These are phyloP conservation scores for Gracilaria vermiculophylla DNA, from an alignment of 23 red algal genomes.

Conservation along the genomic window DNA sequence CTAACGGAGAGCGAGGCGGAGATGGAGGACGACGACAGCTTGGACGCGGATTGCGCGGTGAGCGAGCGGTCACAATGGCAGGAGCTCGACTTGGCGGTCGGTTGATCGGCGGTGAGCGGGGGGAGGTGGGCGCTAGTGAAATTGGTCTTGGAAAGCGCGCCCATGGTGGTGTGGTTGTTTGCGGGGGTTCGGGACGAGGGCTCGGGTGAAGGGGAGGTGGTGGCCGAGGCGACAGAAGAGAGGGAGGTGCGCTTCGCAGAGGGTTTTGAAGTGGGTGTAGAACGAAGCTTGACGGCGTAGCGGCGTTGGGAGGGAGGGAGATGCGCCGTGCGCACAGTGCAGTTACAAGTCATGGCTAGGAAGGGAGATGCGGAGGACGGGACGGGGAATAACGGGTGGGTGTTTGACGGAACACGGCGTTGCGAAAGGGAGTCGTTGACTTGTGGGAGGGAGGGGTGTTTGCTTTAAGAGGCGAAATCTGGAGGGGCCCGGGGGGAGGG, in stretches of 20 bases:
- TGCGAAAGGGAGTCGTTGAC: too few species aligned
- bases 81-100: not conserved
- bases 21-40: not conserved
- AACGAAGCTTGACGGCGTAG: not conserved
- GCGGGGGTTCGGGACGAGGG: not conserved
- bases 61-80: not conserved
- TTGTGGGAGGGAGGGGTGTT: too few species aligned
- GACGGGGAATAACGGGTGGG: too few species aligned
- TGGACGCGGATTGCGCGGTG: not conserved
- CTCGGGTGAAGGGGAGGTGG: not conserved
- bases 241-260: not conserved
- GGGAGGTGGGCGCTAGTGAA: not conserved
- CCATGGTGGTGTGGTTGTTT: not conserved
- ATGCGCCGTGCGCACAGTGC: not conserved
- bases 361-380: not conserved
- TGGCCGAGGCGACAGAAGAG: not conserved
- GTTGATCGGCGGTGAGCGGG: not conserved
- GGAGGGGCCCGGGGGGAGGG: not conserved
- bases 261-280: not conserved
- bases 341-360: not conserved
- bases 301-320: not conserved
- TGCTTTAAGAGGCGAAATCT: not conserved
- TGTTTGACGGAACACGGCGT: too few species aligned
- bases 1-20: not conserved
- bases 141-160: not conserved